Base-by-base conservation (phyloP, 345 rosid genomes). In the Luvunga scandens region DNA sequence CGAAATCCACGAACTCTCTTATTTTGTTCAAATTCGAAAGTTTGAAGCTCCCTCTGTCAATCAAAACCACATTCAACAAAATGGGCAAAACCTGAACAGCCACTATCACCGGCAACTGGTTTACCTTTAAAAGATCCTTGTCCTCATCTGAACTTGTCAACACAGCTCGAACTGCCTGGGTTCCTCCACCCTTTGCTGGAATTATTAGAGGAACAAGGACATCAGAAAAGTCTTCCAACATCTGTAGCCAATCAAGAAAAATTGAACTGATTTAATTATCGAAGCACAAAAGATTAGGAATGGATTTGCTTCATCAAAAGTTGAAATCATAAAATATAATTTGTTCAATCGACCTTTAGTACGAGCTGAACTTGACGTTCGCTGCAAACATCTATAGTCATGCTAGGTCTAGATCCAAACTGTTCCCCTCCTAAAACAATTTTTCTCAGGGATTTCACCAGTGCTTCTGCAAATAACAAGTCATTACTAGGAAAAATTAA, bases 331-430 rank as follows among this genome's bases (percentile, higher is more conserved):
- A 57, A 79, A 66, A 33, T 9, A 28, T 63, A 71, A 69, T 33
- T 36, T n/a, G 7, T 45, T 59, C 62, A 83, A 62, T 70, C 73
- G 82, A 95, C 99, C 97, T 89, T 89, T 72, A 88, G 50, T 25
- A 83, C 86, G 45, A 93, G 94, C 78, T 90, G 92, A 61, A 84
- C 92, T 82, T 93, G 99, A 55, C 90, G 93, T 78, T 93, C 96
- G 77, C 94, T 93, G 72, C 96, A 93, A 77, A 92, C 93, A 69
- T 93, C 98, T 72, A 93, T 88, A 71, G 86, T 89, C 84, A 90
- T 84, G 80, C 93, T 81, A 28, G 96, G 91, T 87, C 98, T 89
- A 22, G 97, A 90, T 62, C 88, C 82, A 84, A 81, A 88, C 73
- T 87, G 86, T 72, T 92, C 94, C 69, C 77, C 82, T 21, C 89